Conservation (phyloP, 2,329 filamentous ascomycete species). For the Parastagonospora avenae region DNA sequence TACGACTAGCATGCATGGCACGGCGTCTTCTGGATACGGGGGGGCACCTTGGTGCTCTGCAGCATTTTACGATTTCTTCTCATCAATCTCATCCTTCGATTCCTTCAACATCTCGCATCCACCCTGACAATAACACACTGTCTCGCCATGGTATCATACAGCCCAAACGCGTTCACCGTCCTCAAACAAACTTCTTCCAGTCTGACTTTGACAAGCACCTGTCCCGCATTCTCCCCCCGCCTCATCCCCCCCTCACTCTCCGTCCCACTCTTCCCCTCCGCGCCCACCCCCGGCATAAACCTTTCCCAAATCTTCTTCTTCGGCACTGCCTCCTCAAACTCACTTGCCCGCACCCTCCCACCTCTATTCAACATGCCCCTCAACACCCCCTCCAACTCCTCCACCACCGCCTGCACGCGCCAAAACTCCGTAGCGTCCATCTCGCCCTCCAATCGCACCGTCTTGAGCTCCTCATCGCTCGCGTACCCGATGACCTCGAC, state of each 20-base stretch:
- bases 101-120: slow-evolving; percentile 35
- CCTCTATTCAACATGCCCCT: slow-evolving; percentile 38
- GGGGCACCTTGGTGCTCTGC: background rate
- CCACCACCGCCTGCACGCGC: slow-evolving; percentile 48
- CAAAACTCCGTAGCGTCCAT: slow-evolving; percentile 53
- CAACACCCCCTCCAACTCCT: slow-evolving; percentile 47
- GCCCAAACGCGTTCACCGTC: slow-evolving; percentile 42
- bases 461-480: slow-evolving; percentile 45
- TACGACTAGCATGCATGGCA: slow-evolving; percentile 3
- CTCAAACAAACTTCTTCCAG: slow-evolving; percentile 42
- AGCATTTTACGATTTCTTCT: background rate
- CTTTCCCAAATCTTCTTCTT: slow-evolving; percentile 26
- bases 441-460: slow-evolving; percentile 48
- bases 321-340: slow-evolving; percentile 1
- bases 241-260: slow-evolving; percentile 27
- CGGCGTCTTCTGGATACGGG: background rate
- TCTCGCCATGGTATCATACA: slow-evolving; percentile 44
- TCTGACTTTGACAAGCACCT: slow-evolving; percentile 34
- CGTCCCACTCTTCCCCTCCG: slow-evolving; percentile 22
- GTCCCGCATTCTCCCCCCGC: slow-evolving; percentile 12
- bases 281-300: slow-evolving; percentile 24
- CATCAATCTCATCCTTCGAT: background rate
- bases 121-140: slow-evolving; percentile 40
- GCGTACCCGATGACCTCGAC: slow-evolving; percentile 49
- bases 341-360: slow-evolving; percentile 9